Evolutionary conservation across 2,329 filamentous ascomycete genomes (phyloP).

Genomic region (Ascocoryne sarcoides): DNA sequence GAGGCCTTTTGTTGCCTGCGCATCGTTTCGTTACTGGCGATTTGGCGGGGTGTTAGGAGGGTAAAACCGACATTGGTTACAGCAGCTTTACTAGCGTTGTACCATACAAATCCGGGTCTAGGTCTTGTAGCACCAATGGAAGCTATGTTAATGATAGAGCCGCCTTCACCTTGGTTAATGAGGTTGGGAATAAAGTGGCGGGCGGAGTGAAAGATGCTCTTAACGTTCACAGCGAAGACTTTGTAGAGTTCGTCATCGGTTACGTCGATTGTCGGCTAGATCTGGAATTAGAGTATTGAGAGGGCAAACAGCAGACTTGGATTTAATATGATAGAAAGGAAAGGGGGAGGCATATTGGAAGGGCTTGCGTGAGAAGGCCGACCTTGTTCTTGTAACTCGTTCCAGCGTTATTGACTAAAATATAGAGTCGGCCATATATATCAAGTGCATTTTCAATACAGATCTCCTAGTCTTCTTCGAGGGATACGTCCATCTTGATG

Average conservation of each 20-base stretch:
- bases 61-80: constrained; percentile 44
- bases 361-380: not conserved
- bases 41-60: not conserved
- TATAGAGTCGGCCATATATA: constrained; percentile 44
- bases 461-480: constrained; percentile 42
- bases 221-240: constrained; percentile 61
- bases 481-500: constrained; percentile 41
- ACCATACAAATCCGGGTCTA: constrained; percentile 57
- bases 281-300: not conserved
- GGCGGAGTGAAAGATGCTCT: constrained; percentile 51
- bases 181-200: constrained; percentile 53
- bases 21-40: too few relatives aligned
- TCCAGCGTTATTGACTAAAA: constrained; percentile 55
- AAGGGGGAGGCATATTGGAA: not conserved
- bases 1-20: constrained; percentile 52
- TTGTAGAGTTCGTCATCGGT: constrained; percentile 58
- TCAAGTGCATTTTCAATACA: constrained; percentile 38
- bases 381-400: constrained; percentile 48
- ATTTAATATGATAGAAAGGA: too few relatives aligned
- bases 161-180: constrained; percentile 45
- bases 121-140: constrained; percentile 55
- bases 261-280: constrained; percentile 48
- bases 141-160: constrained; percentile 56
- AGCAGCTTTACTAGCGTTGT: constrained; percentile 60
- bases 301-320: too few relatives aligned